phyloP scores from a whole-genome alignment of 1,284 basidiomycete species.

The Waitea zeae region DNA sequence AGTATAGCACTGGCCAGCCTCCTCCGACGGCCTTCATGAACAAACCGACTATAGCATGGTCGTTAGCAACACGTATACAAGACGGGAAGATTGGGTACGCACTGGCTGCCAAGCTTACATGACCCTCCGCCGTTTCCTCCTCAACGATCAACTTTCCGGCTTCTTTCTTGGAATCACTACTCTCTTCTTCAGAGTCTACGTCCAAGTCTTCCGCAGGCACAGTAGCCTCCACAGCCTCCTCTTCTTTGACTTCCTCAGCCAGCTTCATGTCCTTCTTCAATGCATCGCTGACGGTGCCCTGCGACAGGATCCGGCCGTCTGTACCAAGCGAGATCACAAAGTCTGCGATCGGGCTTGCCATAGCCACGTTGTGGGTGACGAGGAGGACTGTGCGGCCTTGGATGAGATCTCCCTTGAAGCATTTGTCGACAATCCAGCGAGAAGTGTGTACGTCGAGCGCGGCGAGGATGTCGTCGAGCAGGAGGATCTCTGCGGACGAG shows the following conservation, averaged over 20 bases:
- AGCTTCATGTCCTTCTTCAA: constrained; percentile 22
- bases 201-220: constrained; percentile 13
- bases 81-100: too few species aligned
- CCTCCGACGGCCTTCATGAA: too few species aligned
- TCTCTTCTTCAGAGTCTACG: constrained; percentile 7
- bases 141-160: constrained; percentile 38
- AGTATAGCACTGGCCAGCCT: too few species aligned
- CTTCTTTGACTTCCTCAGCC: constrained; percentile 21
- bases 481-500: constrained; percentile 37
- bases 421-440: constrained; percentile 61
- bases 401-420: constrained; percentile 53
- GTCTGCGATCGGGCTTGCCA: constrained; percentile 44
- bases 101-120: constrained; percentile 31
- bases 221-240: constrained; percentile 20
- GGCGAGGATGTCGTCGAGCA: constrained; percentile 47
- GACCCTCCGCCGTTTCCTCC: constrained; percentile 41
- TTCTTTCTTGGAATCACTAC: constrained; percentile 13
- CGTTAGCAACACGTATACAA: too few species aligned
- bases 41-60: too few species aligned
- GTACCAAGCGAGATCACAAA: constrained; percentile 40
- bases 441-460: constrained; percentile 51
- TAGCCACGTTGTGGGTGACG: constrained; percentile 59
- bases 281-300: constrained; percentile 27
- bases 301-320: constrained; percentile 30
- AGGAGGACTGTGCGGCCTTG: constrained; percentile 54